Base-by-base conservation (phyloP, 2,329 filamentous ascomycete species). In the Cercospora citrullina region DNA sequence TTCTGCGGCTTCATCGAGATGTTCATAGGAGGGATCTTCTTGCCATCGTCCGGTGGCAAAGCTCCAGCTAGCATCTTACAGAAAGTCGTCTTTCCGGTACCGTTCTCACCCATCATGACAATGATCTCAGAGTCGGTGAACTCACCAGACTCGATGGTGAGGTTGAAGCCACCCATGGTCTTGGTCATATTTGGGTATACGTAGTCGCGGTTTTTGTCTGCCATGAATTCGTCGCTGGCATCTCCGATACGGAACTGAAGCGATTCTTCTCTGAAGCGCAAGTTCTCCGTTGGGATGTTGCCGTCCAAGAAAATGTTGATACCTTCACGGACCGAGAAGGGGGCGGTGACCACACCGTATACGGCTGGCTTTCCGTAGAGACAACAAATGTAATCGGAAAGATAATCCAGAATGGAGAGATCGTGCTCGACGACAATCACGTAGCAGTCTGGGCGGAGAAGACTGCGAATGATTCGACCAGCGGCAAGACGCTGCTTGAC, bases 1-100 rank as follows among this genome's bases (percentile, higher is more conserved):
- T 96, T 99, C 85, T 99, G 95, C 21, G 96, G 96, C 87, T 99
- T 99, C 93, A 98, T 96, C 84, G 90, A 94, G 80, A 99, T 97
- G 84, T 91, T 93, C 94, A 99, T 96, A 74, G 92, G 89, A 16
- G 95, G 95, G 16, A 99, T 87, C 76, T 88, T 88, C 75, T 87
- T 85, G 72, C 85, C 89, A 75, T 87, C 89, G 76, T 99, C 96
- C 8, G 96, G 95, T 83, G 97, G 94, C 75, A 96, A 87, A 45
- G 91, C 92, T 78, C 96, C 96, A 67, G 95, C 95, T 73, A 99
- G 86, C 84, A 99, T 91, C 79, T 91, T 93, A 86, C 94, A 98
- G 87, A 99, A 99, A 5, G 95, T 99, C 1, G 95, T 99, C 87
- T 99, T 97, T 80, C 96, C 96, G 39, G 96, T 99, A 83, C 95